These are phyloP conservation scores for Paecilomyces dactylethromorphus DNA, from an alignment of 2,329 filamentous ascomycete genomes.

Conservation along the genomic window DNA sequence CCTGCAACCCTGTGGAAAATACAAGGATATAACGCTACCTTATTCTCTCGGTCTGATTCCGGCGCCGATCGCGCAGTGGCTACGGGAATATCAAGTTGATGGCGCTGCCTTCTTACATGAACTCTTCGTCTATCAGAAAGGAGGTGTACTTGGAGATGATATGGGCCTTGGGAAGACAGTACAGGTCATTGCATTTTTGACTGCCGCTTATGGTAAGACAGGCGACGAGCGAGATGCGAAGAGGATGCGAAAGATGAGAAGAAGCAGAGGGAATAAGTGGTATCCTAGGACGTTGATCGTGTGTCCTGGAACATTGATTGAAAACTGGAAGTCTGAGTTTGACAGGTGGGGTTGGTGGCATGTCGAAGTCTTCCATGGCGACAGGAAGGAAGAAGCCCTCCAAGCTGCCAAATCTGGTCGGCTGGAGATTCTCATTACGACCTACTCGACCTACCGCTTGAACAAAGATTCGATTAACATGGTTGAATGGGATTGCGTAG, in stretches of 20 bases:
- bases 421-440: slow-evolving; percentile 88
- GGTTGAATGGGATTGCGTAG: slow-evolving; percentile 85
- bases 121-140: slow-evolving; percentile 83
- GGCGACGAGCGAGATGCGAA: slow-evolving; percentile 80
- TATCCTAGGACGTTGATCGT: slow-evolving; percentile 81
- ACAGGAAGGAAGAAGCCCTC: slow-evolving; percentile 61
- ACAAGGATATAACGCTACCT: slow-evolving; percentile 67
- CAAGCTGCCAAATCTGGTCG: slow-evolving; percentile 67
- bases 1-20: slow-evolving; percentile 58
- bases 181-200: slow-evolving; percentile 87
- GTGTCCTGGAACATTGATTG: slow-evolving; percentile 79
- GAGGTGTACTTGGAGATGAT: slow-evolving; percentile 87
- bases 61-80: slow-evolving; percentile 80
- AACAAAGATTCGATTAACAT: slow-evolving; percentile 73
- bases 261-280: slow-evolving; percentile 55
- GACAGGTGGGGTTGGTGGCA: slow-evolving; percentile 95
- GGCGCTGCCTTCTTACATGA: slow-evolving; percentile 82
- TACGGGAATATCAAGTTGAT: slow-evolving; percentile 84
- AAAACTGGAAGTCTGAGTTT: slow-evolving; percentile 87
- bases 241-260: slow-evolving; percentile 78
- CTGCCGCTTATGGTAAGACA: slow-evolving; percentile 88
- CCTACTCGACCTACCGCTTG: slow-evolving; percentile 78
- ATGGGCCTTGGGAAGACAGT: slow-evolving; percentile 98
- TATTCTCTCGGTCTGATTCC: slow-evolving; percentile 78
- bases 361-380: slow-evolving; percentile 74